These are phyloP conservation scores for Solanum hybrid DNA, from an alignment of 305 asterid genomes.

Conservation along the genomic window DNA sequence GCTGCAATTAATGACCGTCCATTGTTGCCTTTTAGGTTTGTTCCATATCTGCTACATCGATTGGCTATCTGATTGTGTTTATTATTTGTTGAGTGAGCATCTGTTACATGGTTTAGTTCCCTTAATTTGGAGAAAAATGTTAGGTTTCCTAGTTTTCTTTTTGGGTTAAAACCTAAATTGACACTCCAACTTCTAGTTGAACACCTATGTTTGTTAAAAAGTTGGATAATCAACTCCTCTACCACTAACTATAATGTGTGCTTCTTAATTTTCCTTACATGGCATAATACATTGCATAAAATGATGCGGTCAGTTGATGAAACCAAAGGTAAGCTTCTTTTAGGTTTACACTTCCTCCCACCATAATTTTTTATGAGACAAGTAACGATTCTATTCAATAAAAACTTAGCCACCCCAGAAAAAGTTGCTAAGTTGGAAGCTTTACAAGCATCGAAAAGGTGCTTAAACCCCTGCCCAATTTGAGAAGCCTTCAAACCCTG, in stretches of 20 bases:
- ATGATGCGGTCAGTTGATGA: not conserved
- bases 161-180: not conserved
- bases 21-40: slow-evolving; percentile 82
- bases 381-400: too few species aligned
- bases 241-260: not conserved
- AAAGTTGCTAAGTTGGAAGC: too few species aligned
- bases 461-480: too few species aligned
- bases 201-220: not conserved
- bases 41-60: not conserved
- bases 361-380: not conserved
- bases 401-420: too few species aligned
- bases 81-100: not conserved
- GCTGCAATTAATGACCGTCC: slow-evolving; percentile 91
- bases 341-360: not conserved
- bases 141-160: not conserved
- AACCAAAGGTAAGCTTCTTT: not conserved
- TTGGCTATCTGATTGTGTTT: not conserved
- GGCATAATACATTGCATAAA: not conserved
- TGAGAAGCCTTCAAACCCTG: not conserved
- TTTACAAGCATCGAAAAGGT: too few species aligned
- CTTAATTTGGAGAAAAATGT: not conserved
- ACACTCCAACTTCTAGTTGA: not conserved
- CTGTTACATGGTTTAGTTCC: not conserved
- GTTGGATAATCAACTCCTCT: not conserved
- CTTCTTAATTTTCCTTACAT: not conserved